Evolutionary conservation across 768 basidiomycete species (phyloP), one percentile per base, ranked within the genome.

Genomic region (Sutorius australiensis): DNA sequence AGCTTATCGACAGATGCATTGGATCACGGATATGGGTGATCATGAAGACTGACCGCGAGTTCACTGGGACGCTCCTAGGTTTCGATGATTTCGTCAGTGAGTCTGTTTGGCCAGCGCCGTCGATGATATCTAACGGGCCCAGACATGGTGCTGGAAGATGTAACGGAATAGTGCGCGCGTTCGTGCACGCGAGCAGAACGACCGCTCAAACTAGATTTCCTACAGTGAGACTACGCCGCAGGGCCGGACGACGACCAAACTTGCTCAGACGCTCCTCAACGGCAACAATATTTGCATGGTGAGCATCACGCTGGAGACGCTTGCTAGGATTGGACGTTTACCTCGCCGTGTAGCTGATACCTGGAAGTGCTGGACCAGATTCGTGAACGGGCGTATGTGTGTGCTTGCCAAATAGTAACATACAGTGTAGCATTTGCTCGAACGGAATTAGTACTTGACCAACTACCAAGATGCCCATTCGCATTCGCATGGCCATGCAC

Each of bases 1-100:
- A 98, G 70, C 79, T 99, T 40, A 95, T 99, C 64, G 95, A 99
- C 71, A 82, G 90, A 68, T 98, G 95, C 67, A 98, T 98, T 68
- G 95, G 95, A 51, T 95, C 93, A 32, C 83, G 84, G 45, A 95
- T 98, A 66, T 97, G 93, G 92, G 95, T 98, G 63, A 84, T 98
- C 69, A 98, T 97, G 92, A 98, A 98, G 76, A 86, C 80, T 61
- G 94, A 99, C 56, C 87, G 93, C 42, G 95, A 99, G 74, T 99
- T 98, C 73, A 91, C 89, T 21, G 95, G 95, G 11, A 97, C 86
- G 3, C 77, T 99, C 38, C 79, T 95, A 32, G 95, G 95, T 2
- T 99, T 99, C 63, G 95, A 99, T 68, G 95, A 99, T 73, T 99
- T 95, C 71, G 95, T 99, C 71, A 99, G 95, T 98, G 69, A 81